phyloP scores from a whole-genome alignment of 768 basidiomycete species.

The Dacryopinax spathularia region DNA sequence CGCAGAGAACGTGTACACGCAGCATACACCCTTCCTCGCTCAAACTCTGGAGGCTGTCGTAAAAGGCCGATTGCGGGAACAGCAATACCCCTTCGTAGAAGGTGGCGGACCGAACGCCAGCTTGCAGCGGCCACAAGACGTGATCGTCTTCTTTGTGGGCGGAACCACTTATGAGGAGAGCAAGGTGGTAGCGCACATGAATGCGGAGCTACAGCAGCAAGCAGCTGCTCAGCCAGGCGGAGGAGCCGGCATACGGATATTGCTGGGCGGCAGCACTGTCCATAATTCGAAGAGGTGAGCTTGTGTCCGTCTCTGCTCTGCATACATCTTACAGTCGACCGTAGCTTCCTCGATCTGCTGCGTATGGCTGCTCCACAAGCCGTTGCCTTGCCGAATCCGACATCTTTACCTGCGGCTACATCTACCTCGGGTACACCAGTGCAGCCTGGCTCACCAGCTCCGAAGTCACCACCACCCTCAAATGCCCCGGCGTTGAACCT shows the following conservation, averaged over 20 bases:
- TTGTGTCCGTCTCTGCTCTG: not conserved
- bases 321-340: conserved; percentile 3
- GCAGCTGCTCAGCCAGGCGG: conserved; percentile 12
- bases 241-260: conserved; percentile 53
- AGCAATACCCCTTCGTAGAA: conserved; percentile 78
- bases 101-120: conserved; percentile 45
- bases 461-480: conserved; percentile 18
- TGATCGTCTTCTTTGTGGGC: conserved; percentile 93
- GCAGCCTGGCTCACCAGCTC: conserved; percentile 49
- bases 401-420: conserved; percentile 33
- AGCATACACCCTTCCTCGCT: conserved; percentile 84
- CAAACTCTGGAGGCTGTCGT: conserved; percentile 84
- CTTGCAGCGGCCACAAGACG: conserved; percentile 83
- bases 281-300: conserved; percentile 85
- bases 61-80: conserved; percentile 72
- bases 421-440: conserved; percentile 55
- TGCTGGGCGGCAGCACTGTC: conserved; percentile 88
- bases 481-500: conserved; percentile 73
- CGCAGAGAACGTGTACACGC: conserved; percentile 97
- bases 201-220: conserved; percentile 45
- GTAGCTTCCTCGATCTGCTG: conserved; percentile 68
- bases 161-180: conserved; percentile 96
- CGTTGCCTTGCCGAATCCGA: conserved; percentile 18
- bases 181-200: conserved; percentile 65
- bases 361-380: conserved; percentile 27